Evolutionary conservation across 2,329 filamentous ascomycete species (phyloP).

Genomic region (Dryadomyces quercus-mongolicae): DNA sequence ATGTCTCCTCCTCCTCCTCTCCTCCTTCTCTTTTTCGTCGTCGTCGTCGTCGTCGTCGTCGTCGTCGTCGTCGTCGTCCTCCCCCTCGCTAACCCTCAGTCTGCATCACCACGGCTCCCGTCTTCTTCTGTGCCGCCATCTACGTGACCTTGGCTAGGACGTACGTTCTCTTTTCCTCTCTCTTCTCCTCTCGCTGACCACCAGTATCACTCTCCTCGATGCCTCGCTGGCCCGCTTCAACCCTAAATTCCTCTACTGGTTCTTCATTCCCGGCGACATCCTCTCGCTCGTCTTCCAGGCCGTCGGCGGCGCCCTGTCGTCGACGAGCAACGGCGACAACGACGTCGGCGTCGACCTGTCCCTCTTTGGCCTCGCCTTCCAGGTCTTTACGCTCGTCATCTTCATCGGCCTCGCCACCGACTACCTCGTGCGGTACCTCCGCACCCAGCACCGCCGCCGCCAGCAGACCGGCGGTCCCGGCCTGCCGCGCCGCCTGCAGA

Average conservation of each 20-base stretch:
- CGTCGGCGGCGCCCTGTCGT: conserved; percentile 39
- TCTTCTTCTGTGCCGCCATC: conserved; percentile 50
- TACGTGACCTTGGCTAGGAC: conserved; percentile 44
- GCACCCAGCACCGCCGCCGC: not conserved
- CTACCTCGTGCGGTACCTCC: conserved; percentile 31
- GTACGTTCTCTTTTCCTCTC: conserved; percentile 3
- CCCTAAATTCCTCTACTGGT: conserved; percentile 28
- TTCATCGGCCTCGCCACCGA: conserved; percentile 37
- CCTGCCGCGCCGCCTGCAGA: conserved; percentile 1
- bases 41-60: not conserved
- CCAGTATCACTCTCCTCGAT: conserved; percentile 24
- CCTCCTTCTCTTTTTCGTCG: not conserved
- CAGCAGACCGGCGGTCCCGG: not conserved
- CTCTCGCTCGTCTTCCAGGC: conserved; percentile 44
- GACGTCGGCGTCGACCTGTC: conserved; percentile 34
- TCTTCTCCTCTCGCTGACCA: not conserved
- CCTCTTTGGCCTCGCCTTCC: conserved; percentile 44
- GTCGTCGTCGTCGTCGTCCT: not conserved
- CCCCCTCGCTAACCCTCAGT: conserved; percentile 21
- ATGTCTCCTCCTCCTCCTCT: conserved; percentile 11
- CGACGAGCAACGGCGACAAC: conserved; percentile 30
- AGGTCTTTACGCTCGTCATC: conserved; percentile 40
- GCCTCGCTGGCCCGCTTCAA: conserved; percentile 26
- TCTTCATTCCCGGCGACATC: conserved; percentile 40
- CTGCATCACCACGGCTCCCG: conserved; percentile 43